Evolutionary conservation across 2,329 filamentous ascomycete genomes (phyloP).

Genomic region (Phaeophleospora eucalypticola): DNA sequence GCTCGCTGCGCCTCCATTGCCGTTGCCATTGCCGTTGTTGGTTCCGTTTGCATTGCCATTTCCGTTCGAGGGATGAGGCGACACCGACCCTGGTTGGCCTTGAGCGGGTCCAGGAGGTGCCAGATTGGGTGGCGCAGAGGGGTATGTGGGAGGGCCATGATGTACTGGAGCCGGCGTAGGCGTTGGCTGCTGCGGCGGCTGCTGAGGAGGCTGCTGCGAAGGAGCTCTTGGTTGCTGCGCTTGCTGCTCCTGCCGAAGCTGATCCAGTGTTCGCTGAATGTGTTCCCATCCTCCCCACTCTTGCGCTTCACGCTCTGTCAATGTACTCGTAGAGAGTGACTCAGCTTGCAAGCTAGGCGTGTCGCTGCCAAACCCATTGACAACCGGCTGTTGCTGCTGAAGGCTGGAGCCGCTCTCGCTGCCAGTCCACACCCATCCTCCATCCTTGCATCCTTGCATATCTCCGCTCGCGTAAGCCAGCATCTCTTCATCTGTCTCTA

Average conservation of each 20-base stretch:
- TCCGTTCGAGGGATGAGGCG: slow-evolving; percentile 14
- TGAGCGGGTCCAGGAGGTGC: slow-evolving; percentile 14
- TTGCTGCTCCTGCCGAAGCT: slow-evolving; percentile 50
- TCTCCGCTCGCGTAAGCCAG: slow-evolving; percentile 83
- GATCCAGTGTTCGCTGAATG: slow-evolving; percentile 60
- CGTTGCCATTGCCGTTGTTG: background rate
- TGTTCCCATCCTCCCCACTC: slow-evolving; percentile 80
- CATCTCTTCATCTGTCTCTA: slow-evolving; percentile 76
- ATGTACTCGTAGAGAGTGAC: slow-evolving; percentile 21
- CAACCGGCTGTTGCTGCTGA: slow-evolving; percentile 14
- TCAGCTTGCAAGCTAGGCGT: slow-evolving; percentile 17
- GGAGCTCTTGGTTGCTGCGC: slow-evolving; percentile 17
- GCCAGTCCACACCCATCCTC: slow-evolving; percentile 74
- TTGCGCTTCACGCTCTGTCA: slow-evolving; percentile 34
- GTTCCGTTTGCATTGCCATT: slow-evolving; percentile 16
- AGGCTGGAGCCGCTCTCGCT: slow-evolving; percentile 40
- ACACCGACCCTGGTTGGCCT: slow-evolving; percentile 7
- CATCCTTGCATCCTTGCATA: slow-evolving; percentile 72
- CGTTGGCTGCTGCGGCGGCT: slow-evolving; percentile 34
- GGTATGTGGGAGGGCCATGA: slow-evolving; percentile 10
- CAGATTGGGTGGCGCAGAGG: slow-evolving; percentile 20
- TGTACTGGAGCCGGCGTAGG: background rate
- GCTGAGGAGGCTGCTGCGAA: slow-evolving; percentile 30
- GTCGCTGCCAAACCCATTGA: slow-evolving; percentile 17
- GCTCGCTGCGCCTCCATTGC: slow-evolving; percentile 15